Base-by-base conservation (phyloP, 805 yeast genomes). In the Saturnispora saitoi region DNA sequence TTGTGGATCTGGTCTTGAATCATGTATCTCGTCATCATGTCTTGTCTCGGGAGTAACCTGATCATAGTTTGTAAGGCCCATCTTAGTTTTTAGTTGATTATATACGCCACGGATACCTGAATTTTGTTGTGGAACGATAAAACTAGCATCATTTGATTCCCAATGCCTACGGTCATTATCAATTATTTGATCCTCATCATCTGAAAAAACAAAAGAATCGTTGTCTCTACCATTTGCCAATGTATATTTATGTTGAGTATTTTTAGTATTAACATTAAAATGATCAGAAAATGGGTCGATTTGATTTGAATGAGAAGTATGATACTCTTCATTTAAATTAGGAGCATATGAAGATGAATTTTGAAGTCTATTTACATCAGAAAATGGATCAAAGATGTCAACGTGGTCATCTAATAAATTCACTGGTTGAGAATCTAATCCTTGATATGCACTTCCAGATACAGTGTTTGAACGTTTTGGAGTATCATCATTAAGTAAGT, bases 101-200 rank as follows among this genome's bases (percentile, higher is more conserved):
- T 63, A 64, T 20, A 62, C 53, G n/a, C 63, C 63, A 46, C 58
- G 56, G 43, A 63, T 51, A 12, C 67, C 66, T 17, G 48, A 45
- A 22, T 50, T 26, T 22, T 47, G 52, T 24, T 53, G 46, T 4
- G 53, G 48, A 17, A 41, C 34, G 4, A 40, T 46, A 31, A 51
- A 30, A 7, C 44, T 48, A 40, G 47, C 52, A 8, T 43, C 45
- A 38, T 49, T 41, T 11, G 37, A 17, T 12, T 45, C 42, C 17
- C n/a, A 32, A 19, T 46, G 38, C n/a, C 34, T 40, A 4, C 32
- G 7, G 36, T 51, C 53, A 42, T 45, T 44, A 34, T 48, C 45
- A 22, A 49, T 56, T 28, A 46, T 29, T 22, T 32, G 37, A 47
- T 51, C 42, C 42, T 52, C 45, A 15, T 44, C 49, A 17, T 53